A percentile compares a stretch with the other conserved stretches of the same genome.
Conservation (phyloP, 164 flowering plant species). For the Amborella trichopoda region DNA sequence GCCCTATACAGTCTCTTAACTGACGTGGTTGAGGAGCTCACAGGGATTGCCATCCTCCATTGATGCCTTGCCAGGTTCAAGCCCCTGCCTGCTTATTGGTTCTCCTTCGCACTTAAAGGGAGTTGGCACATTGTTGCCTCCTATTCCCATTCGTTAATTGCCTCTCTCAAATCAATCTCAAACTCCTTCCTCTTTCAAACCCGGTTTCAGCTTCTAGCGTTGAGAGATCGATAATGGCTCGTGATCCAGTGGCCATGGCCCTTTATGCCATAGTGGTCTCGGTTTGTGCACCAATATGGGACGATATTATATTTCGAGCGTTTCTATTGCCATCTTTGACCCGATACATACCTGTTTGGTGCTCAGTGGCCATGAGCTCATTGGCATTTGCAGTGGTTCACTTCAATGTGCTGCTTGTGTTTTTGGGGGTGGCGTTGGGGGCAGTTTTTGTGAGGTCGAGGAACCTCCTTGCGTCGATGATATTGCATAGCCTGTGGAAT, state of each 20-base stretch:
- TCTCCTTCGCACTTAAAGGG: constrained; percentile 62
- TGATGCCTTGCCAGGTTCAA: constrained; percentile 65
- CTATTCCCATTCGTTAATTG: constrained; percentile 92
- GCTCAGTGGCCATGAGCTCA: constrained; percentile 70
- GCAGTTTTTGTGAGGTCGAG: constrained; percentile 64
- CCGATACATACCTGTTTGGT: constrained; percentile 94
- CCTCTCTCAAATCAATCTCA: constrained; percentile 77
- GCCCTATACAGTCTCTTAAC: constrained; percentile 91
- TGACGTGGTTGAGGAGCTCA: constrained; percentile 84
- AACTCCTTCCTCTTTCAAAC: constrained; percentile 58
- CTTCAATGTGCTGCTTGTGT: constrained; percentile 79
- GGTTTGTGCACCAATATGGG: constrained; percentile 95
- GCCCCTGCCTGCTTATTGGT: constrained; percentile 89
- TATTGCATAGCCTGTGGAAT: constrained; percentile 96
- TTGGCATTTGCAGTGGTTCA: constrained; percentile 90
- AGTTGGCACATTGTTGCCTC: constrained; percentile 78
- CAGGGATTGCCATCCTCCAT: constrained; percentile 81
- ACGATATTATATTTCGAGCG: constrained; percentile 90
- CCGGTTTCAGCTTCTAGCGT: constrained; percentile 78
- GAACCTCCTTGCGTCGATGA: constrained; percentile 74
- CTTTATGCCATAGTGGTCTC: constrained; percentile 77
- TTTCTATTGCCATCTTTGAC: constrained; percentile 93
- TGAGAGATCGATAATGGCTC: constrained; percentile 85
- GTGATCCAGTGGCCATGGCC: constrained; percentile 94
- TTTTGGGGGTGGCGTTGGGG: constrained; percentile 91